These are phyloP conservation scores for Leucoagaricus sp. DNA, from an alignment of 1,284 basidiomycete genomes.

Conservation along the genomic window DNA sequence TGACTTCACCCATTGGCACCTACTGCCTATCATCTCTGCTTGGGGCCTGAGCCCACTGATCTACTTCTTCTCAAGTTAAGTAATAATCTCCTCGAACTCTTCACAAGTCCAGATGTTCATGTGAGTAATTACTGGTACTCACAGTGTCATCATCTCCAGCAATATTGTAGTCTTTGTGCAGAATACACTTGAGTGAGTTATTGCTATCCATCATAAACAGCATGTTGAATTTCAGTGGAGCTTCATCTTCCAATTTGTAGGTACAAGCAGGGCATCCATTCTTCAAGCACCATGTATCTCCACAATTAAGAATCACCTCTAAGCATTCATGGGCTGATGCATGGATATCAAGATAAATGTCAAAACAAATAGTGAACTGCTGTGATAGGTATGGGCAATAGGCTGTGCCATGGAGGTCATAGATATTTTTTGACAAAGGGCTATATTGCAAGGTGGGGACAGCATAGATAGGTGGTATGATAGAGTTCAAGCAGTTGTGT, in stretches of 20 bases:
- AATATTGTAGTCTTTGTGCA: neutral
- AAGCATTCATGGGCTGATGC: neutral
- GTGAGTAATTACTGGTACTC: too few relatives aligned
- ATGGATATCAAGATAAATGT: neutral
- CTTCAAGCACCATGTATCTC: neutral
- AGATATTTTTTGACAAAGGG: constrained; percentile 7
- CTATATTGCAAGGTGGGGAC: constrained; percentile 11
- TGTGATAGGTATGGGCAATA: neutral
- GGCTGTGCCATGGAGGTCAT: neutral
- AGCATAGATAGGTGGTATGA: neutral
- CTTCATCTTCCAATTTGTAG: constrained; percentile 1
- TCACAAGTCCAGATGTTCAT: neutral
- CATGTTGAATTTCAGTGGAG: neutral
- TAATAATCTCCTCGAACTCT: neutral
- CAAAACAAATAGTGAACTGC: neutral
- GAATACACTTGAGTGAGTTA: constrained; percentile 5
- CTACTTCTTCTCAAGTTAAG: neutral
- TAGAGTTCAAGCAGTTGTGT: neutral
- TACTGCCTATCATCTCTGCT: too few relatives aligned
- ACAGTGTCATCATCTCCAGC: neutral
- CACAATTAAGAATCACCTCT: neutral
- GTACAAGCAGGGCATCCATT: constrained; percentile 8
- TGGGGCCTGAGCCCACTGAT: neutral
- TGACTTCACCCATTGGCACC: too few relatives aligned
- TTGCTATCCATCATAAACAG: constrained; percentile 11